A percentile compares a stretch with the other conserved stretches of the same genome.
Conservation (phyloP, 345 rosid genomes). For the Bruguiera gymnorhiza region DNA sequence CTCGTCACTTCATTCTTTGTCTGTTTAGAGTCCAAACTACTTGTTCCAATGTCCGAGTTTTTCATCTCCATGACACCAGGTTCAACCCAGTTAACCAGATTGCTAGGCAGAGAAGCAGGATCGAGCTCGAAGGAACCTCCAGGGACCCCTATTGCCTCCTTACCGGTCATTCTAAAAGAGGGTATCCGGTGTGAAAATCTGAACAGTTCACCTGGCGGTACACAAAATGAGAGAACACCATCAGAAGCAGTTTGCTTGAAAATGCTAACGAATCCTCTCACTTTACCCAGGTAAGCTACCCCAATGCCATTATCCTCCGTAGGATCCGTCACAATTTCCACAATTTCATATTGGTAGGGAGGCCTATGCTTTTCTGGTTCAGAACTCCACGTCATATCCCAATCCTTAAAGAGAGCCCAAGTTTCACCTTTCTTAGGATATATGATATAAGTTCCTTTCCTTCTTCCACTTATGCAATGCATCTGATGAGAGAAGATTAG, state of each 20-base stretch:
- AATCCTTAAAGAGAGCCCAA: constrained; percentile 81
- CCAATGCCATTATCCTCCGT: constrained; percentile 44
- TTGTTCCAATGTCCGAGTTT: constrained; percentile 19
- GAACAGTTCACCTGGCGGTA: constrained; percentile 45
- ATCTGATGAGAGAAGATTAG: constrained; percentile 68
- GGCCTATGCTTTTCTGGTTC: constrained; percentile 43
- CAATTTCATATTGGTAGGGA: constrained; percentile 58
- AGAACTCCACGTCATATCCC: constrained; percentile 59
- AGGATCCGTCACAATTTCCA: constrained; percentile 61
- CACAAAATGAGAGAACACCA: constrained; percentile 32
- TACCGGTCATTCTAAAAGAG: constrained; percentile 63
- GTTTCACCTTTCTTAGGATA: constrained; percentile 77
- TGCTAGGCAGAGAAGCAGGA: constrained; percentile 60
- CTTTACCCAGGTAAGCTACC: constrained; percentile 66
- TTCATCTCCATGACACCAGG: constrained; percentile 16
- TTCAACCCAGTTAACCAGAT: constrained; percentile 18
- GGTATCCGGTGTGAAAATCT: constrained; percentile 81
- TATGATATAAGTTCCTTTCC: constrained; percentile 28
- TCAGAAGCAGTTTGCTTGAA: constrained; percentile 36
- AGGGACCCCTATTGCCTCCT: constrained; percentile 70
- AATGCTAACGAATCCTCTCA: constrained; percentile 74
- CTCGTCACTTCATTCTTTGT: constrained; percentile 21
- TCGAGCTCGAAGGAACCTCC: constrained; percentile 75
- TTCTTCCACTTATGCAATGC: constrained; percentile 7
- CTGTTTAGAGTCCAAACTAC: constrained; percentile 14